phyloP scores from a whole-genome alignment of 2,329 filamentous ascomycete genomes.

The Claviceps pazoutovae region DNA sequence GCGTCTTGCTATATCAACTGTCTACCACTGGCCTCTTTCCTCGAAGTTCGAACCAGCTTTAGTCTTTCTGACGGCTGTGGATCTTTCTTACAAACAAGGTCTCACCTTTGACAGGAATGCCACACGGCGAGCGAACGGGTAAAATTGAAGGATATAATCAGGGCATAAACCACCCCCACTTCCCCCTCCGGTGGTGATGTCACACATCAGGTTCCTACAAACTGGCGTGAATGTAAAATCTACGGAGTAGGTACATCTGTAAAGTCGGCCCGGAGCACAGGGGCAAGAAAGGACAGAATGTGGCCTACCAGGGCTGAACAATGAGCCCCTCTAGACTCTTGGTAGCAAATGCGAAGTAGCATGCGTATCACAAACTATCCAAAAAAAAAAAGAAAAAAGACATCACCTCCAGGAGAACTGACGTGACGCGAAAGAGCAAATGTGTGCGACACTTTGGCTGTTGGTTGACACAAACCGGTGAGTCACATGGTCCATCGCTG shows the following conservation, averaged over 20 bases:
- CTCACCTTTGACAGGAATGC: not conserved
- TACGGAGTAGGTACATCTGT: no score
- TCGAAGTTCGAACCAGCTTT: no score
- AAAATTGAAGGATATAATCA: not conserved
- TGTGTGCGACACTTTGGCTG: not conserved
- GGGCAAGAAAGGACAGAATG: no score
- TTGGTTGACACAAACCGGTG: not conserved
- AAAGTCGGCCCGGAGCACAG: no score
- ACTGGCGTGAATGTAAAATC: no score
- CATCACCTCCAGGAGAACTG: not conserved
- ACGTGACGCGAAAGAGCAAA: not conserved
- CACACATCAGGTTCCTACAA: not conserved
- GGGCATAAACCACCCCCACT: not conserved
- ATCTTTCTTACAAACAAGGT: not conserved
- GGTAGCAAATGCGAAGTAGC: not conserved
- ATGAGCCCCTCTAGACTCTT: not conserved
- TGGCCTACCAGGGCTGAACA: not conserved
- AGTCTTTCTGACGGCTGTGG: no score
- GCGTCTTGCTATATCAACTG: no score
- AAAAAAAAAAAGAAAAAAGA: no score
- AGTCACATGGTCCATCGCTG: not conserved
- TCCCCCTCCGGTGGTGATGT: not conserved
- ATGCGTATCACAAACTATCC: not conserved
- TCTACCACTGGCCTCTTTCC: no score
- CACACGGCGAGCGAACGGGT: not conserved